phyloP scores from a whole-genome alignment of 352 stramenopile genomes.

The Peronospora farinosa region DNA sequence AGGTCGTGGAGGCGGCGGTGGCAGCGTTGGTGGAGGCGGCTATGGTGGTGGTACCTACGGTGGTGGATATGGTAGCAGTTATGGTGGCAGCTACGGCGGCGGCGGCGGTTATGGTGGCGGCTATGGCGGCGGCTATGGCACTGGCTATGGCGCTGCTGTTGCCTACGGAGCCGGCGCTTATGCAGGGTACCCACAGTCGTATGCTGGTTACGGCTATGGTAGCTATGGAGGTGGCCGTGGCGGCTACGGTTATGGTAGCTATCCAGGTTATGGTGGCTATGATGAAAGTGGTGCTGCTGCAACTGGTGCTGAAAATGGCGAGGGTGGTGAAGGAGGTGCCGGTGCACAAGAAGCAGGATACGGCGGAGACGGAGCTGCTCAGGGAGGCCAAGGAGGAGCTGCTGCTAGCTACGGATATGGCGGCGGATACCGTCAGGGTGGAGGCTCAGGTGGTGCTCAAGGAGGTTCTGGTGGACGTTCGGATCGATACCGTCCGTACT shows the following conservation, averaged over 20 bases:
- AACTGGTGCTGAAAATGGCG: conserved; percentile 19
- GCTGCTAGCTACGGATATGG: conserved; percentile 30
- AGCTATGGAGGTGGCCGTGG: conserved; percentile 40
- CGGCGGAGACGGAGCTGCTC: conserved; percentile 23
- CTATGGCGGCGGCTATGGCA: conserved; percentile 24
- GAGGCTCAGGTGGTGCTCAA: conserved; percentile 35
- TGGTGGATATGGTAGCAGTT: conserved; percentile 25
- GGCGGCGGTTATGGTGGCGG: conserved; percentile 30
- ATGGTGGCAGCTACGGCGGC: conserved; percentile 23
- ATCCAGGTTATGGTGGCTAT: conserved; percentile 21
- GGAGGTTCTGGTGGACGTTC: conserved; percentile 58
- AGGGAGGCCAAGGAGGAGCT: conserved; percentile 15
- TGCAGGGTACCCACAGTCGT: conserved; percentile 34
- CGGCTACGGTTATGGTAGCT: conserved; percentile 42
- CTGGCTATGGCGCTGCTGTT: conserved; percentile 26
- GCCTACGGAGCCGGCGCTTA: conserved; percentile 36
- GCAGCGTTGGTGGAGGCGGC: conserved; percentile 24
- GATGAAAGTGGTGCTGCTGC: conserved; percentile 17
- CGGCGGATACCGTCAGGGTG: conserved; percentile 56
- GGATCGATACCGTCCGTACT: conserved; percentile 83
- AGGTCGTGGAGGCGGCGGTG: conserved; percentile 24
- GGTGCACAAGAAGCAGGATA: conserved; percentile 34
- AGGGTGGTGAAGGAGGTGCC: conserved; percentile 28
- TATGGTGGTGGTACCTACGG: conserved; percentile 20
- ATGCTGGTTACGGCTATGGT: conserved; percentile 38